Evolutionary conservation across 768 basidiomycete species (phyloP), one percentile per base, ranked within the genome.

Genomic region (Agrocybe pediades): DNA sequence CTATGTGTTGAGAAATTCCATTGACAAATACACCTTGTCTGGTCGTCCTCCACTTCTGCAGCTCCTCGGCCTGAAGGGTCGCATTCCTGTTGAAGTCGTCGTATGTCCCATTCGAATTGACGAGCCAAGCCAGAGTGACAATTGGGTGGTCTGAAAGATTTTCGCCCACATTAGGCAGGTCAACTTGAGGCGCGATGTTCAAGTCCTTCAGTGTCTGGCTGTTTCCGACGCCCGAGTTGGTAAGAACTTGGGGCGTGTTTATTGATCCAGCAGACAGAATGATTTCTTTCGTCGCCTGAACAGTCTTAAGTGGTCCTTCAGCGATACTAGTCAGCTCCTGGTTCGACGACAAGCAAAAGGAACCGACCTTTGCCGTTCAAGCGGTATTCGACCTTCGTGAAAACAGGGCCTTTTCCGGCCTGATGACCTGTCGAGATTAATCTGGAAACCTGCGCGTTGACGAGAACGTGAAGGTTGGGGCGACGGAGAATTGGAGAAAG

Each of bases 221-320:
- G 21, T 68, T 59, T 13, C 74, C 74, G 36, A 75, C 71, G 4
- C 72, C 72, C 2, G 71, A 72, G 41, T 70, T 66, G 30, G 71
- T 23, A 3, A 74, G 60, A 16, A 75, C 64, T 16, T 60, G 63
- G 1, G 74, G 73, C 0, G 72, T 75, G 16, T 64, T 66, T 30
- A 75, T 61, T 9, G 68, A 56, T 1, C 75, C 74, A 9, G 73
- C 70, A 6, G 72, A 73, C 5, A 75, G 62, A 30, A 74, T 65
- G 17, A 74, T 55, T 47, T 75, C 74, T 29, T 71, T 71, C 1
- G 15, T 47, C 0, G 71, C 72, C 1, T 51, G 63, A 11, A 69
- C 39, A 2, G 51, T 47, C 41, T 29, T 26, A 5, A 49, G 41
- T 16, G 52, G 41, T 11, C 51, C 64, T 62, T 24, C 16, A 24